Base-by-base conservation (phyloP, 805 yeast genomes). In the Kodamaea hsintzibuensis region DNA sequence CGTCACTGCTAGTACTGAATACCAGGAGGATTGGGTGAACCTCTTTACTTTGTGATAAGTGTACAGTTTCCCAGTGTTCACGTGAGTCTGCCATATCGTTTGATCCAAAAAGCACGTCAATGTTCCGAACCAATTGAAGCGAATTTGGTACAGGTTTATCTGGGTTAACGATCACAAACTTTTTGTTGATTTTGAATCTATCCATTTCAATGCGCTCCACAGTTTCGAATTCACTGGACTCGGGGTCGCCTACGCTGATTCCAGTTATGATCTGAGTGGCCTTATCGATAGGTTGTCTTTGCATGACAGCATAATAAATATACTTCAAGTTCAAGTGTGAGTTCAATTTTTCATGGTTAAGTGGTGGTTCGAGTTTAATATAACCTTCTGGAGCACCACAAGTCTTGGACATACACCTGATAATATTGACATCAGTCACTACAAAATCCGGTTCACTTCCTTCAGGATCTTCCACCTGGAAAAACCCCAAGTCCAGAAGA, bases 71-170 rank as follows among this genome's bases (percentile, higher is more conserved):
- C 66, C 70, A 63, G 59, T 60, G 54, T 27, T 56, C 59, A 9
- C 76, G 60, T 2, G 65, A 42, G 52, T 71, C 76, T 13, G 47
- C 49, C 51, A 71, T 56, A 57, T 71, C 74, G n/a, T 61, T 61
- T 37, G 60, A 54, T 7, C 76, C 76, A 44, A 62, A 66, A 33
- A 71, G 60, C 7, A 71, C 60, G 49, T 67, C 69, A 13, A 71
- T 50, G 18, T 65, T 64, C 33, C 71, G 62, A 7, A 71, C 64
- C 19, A 53, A 49, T 4, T 52, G 52, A n/a, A 16, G 19, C 12
- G 49, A 44, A 0, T 49, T 37, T 3, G 49, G 44, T 2, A 57
- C 14, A 8, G 56, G 48, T 42, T 39, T 48, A 13, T 45, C 35
- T 2, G 55, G 56, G 13, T 46, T 48, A 2, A 55, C 50, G 16